Percentiles rank a stretch among this genome's conserved stretches.
These are phyloP conservation scores for Coix lacrymajobi DNA, from an alignment of 176 grass and related monocot genomes.

Conservation along the genomic window DNA sequence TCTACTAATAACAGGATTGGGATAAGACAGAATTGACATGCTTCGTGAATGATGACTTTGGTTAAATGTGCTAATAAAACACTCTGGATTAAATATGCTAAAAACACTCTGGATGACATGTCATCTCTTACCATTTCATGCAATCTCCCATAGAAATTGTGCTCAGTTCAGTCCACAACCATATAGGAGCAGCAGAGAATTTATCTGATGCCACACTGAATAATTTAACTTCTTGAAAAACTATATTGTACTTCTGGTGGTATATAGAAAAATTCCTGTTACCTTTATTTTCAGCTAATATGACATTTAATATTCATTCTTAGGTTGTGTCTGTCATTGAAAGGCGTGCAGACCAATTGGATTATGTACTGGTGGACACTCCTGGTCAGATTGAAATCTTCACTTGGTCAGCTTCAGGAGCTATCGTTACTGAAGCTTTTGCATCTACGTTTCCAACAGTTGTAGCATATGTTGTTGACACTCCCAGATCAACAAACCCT, in stretches of 20 bases:
- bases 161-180: background rate
- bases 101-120: background rate
- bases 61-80: background rate
- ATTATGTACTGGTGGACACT: conserved; percentile 95
- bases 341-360: conserved; percentile 75
- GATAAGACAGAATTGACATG: background rate
- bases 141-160: background rate
- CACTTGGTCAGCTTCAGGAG: conserved; percentile 98
- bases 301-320: conserved; percentile 10
- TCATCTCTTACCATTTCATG: background rate
- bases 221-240: background rate
- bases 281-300: conserved; percentile 5
- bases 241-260: background rate
- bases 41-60: background rate
- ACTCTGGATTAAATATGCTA: too few species aligned
- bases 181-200: background rate
- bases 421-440: conserved; percentile 96
- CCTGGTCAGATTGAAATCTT: conserved; percentile 98
- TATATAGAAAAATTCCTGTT: background rate
- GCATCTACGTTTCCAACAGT: conserved; percentile 94
- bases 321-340: conserved; percentile 92
- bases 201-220: background rate
- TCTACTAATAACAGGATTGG: background rate
- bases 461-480: conserved; percentile 92
- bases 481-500: conserved; percentile 78